Conservation (phyloP, 2,329 filamentous ascomycete genomes). For the Apiospora pterosperma region DNA sequence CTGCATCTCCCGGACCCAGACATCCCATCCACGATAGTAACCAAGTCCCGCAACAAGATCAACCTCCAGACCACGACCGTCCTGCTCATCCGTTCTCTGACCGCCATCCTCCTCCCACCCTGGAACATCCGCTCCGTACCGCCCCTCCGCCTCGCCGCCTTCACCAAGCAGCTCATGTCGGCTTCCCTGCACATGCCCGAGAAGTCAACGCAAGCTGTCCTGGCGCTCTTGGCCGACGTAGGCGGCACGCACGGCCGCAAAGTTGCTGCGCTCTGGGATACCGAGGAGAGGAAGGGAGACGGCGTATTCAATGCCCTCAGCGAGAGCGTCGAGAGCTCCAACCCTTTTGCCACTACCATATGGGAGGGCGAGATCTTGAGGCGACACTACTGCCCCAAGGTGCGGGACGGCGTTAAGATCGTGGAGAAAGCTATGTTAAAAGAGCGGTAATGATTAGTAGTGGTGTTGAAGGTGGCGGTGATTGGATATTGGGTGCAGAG, state of each 20-base stretch:
- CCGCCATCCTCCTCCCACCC: constrained; percentile 73
- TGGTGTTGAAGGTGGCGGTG: neutral
- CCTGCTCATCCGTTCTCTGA: constrained; percentile 82
- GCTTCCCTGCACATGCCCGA: constrained; percentile 82
- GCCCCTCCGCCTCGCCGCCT: constrained; percentile 82
- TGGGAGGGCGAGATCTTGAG: constrained; percentile 92
- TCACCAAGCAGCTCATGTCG: constrained; percentile 86
- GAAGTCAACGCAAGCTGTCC: constrained; percentile 77
- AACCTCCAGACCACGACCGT: constrained; percentile 95
- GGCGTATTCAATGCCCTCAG: constrained; percentile 76
- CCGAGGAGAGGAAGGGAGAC: constrained; percentile 88
- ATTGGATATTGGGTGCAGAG: neutral
- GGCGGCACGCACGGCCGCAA: constrained; percentile 79
- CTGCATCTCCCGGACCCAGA: constrained; percentile 68
- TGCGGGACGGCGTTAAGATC: constrained; percentile 69
- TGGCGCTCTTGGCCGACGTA: constrained; percentile 75
- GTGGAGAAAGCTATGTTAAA: constrained; percentile 63
- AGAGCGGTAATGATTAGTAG: constrained; percentile 8
- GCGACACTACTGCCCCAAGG: constrained; percentile 81
- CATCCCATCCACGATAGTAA: constrained; percentile 32
- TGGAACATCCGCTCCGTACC: constrained; percentile 73
- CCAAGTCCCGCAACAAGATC: constrained; percentile 61
- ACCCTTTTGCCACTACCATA: constrained; percentile 84
- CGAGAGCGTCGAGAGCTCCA: constrained; percentile 76
- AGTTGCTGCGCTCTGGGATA: constrained; percentile 85